Evolutionary conservation across 352 stramenopile species (phyloP).

Genomic region (Peronospora farinosa): DNA sequence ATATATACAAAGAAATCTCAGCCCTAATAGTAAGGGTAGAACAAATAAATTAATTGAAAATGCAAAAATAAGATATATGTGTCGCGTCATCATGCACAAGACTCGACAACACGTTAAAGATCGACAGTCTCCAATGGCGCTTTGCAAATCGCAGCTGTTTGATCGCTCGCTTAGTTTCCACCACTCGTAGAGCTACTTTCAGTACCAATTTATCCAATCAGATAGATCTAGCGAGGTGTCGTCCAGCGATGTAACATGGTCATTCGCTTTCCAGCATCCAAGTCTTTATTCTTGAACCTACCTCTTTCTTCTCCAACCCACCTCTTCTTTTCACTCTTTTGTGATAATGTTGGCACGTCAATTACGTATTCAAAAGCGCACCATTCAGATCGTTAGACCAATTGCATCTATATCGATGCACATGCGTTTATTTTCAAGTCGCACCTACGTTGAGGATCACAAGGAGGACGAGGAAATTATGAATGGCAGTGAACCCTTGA

Average conservation of each 20-base stretch:
- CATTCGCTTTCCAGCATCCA: constrained; percentile 23
- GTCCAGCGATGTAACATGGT: constrained; percentile 4
- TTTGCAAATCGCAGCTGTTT: background rate
- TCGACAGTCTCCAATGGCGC: background rate
- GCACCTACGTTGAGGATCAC: constrained; percentile 26
- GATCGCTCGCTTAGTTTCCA: background rate
- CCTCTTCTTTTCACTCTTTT: background rate
- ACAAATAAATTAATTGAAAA: background rate
- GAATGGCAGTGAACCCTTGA: constrained; percentile 17
- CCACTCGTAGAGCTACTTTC: background rate
- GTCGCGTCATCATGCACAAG: no score
- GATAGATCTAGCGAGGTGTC: background rate
- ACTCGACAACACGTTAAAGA: no score
- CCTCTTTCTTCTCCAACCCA: background rate
- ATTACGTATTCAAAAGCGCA: constrained; percentile 22
- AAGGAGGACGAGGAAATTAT: constrained; percentile 37
- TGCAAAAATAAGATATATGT: no score
- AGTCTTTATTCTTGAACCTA: constrained; percentile 6
- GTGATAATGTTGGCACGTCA: constrained; percentile 30
- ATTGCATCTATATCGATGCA: constrained; percentile 13
- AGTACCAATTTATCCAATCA: background rate
- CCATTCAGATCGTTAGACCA: constrained; percentile 14
- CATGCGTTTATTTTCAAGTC: constrained; percentile 23
- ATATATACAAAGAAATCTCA: no score
- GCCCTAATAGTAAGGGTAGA: background rate